Evolutionary conservation across 495 filamentous ascomycete species (phyloP), one percentile per base, ranked within the genome.

Genomic region (Parathielavia hyrcaniae): DNA sequence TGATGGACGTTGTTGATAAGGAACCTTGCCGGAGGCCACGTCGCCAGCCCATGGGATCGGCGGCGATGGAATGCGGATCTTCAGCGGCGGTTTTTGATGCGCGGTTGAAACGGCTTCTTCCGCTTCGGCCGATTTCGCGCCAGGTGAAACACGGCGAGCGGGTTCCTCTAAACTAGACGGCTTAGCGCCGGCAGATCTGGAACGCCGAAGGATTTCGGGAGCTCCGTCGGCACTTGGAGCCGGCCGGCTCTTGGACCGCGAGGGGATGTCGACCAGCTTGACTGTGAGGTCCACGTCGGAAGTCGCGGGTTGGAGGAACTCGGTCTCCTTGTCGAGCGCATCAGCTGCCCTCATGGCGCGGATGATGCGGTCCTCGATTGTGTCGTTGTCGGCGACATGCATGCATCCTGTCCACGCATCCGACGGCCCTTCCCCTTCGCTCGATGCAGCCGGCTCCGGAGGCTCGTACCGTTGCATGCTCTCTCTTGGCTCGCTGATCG

Each of bases 321-420:
- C 73, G 2, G 76, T 80, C 50, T 76, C 65, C 36, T 63, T 66
- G 62, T 79, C 74, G 9, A 80, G 72, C n/a, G 69, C 71, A 39
- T 80, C 77, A 5, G 78, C 77, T 9, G 73, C 76, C 58, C 73
- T 71, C 77, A 80, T 79, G 34, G 77, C 76, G 36, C 64, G 64
- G 2, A 67, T 66, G 26, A 71, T 70, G 19, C 73, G 77, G 51
- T 79, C 73, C 13, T 69, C 67, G 19, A 50, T 46, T 44, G 48
- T 32, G 17, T 57, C 48, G 47, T 44, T 22, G 5, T 30, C 30
- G 5, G 32, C 13, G 16, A 30, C 26, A 30, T 46, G 26, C 34
- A 50, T 13, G 36, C 50, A 23, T 30, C 43, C n/a, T 14, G 11
- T 36, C 55, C 54, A 44, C 14, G 32, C 19, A 26, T 46, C 11